Evolutionary conservation across 352 stramenopile genomes (phyloP).

Genomic region (Paralagenidium karlingii): DNA sequence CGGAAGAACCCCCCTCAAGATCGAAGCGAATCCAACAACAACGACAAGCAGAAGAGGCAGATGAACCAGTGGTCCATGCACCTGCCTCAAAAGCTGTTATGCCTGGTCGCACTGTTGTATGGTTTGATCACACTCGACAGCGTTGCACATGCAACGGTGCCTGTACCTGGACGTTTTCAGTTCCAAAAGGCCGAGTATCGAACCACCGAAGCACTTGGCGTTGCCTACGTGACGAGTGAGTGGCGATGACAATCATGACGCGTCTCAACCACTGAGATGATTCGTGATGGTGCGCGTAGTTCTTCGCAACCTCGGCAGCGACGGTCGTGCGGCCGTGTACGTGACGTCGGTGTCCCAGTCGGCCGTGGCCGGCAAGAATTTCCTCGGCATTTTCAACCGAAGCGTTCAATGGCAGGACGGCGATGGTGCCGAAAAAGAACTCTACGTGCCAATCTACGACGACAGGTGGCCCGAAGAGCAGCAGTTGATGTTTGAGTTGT

Average conservation of each 20-base stretch:
- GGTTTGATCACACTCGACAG: too few species aligned
- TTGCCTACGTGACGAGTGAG: slow-evolving; percentile 36
- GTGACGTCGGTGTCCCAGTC: slow-evolving; percentile 27
- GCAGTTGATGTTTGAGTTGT: slow-evolving; percentile 35
- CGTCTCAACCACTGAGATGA: background rate
- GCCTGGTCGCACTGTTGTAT: too few species aligned
- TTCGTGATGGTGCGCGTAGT: slow-evolving; percentile 18
- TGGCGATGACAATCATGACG: background rate
- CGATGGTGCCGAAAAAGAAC: slow-evolving; percentile 46
- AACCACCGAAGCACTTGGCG: slow-evolving; percentile 48
- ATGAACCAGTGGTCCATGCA: too few species aligned
- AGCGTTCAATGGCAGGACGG: slow-evolving; percentile 71
- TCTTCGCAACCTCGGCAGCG: slow-evolving; percentile 42
- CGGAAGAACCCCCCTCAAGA: too few species aligned
- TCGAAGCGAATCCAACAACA: too few species aligned
- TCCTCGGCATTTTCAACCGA: slow-evolving; percentile 39
- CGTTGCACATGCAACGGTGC: background rate
- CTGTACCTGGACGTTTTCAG: slow-evolving; percentile 31
- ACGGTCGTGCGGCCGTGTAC: slow-evolving; percentile 48
- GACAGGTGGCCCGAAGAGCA: slow-evolving; percentile 34
- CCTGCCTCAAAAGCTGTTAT: too few species aligned
- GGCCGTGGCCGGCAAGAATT: slow-evolving; percentile 37
- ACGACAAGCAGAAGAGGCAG: too few species aligned
- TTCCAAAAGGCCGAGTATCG: slow-evolving; percentile 39
- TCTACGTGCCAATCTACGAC: slow-evolving; percentile 53